These are phyloP conservation scores for Botryococcus braunii DNA, from an alignment of 163 green algal species.

Conservation along the genomic window DNA sequence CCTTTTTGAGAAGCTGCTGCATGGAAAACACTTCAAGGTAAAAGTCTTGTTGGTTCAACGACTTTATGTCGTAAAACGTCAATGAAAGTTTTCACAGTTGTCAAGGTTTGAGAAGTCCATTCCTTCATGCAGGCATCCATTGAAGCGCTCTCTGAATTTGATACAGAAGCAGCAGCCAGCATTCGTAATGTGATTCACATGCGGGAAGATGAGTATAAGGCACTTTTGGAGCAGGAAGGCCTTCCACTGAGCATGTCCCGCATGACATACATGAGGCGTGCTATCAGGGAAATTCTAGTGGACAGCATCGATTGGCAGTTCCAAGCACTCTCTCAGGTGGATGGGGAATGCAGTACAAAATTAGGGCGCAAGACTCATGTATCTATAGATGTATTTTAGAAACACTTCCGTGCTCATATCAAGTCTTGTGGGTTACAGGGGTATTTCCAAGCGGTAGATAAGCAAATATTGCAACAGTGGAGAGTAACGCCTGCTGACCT, in stretches of 20 bases:
- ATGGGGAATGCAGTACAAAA: not conserved
- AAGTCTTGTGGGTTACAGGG: no score
- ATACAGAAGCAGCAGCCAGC: not conserved
- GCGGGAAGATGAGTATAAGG: not conserved
- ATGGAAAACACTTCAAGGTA: constrained; percentile 3
- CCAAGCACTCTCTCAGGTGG: constrained; percentile 1
- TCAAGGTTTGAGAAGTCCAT: no score
- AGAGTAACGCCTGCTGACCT: constrained; percentile 1
- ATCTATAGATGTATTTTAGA: no score
- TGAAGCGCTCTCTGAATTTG: constrained; percentile 6
- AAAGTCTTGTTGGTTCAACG: not conserved
- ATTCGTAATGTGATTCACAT: not conserved
- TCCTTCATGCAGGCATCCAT: constrained; percentile 7
- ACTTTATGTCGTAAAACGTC: no score
- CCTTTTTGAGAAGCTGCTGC: constrained; percentile 11
- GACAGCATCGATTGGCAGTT: constrained; percentile 1
- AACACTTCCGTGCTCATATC: no score
- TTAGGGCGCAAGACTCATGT: no score
- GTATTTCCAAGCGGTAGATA: not conserved
- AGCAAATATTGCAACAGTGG: constrained; percentile 1
- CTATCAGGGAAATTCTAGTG: constrained; percentile 1
- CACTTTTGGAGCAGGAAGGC: not conserved
- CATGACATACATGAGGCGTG: not conserved
- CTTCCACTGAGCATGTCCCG: not conserved
- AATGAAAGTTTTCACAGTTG: no score